Conservation (phyloP, 257 asterid species). For the Primulina eburnea region DNA sequence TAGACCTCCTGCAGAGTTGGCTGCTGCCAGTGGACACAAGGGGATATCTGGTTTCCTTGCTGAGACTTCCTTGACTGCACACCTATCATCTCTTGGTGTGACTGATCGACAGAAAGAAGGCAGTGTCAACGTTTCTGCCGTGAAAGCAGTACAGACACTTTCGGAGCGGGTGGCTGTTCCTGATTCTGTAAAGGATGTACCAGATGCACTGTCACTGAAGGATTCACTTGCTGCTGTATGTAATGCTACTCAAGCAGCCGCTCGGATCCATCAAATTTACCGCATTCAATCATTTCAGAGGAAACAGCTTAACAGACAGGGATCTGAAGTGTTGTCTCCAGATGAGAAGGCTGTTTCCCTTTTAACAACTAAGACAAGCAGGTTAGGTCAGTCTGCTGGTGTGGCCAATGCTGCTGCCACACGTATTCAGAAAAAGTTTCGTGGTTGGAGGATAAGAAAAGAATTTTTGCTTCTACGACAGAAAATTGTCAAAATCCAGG, state of each 20-base stretch:
- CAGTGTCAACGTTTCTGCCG: slow-evolving; percentile 36
- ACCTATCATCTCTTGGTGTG: slow-evolving; percentile 59
- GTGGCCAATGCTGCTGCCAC: slow-evolving; percentile 72
- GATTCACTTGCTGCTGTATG: slow-evolving; percentile 92
- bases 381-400: slow-evolving; percentile 53
- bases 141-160: slow-evolving; percentile 52
- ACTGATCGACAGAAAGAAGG: slow-evolving; percentile 48
- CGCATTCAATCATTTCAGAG: slow-evolving; percentile 87
- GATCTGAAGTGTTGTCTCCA: slow-evolving; percentile 36
- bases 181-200: slow-evolving; percentile 56
- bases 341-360: slow-evolving; percentile 64
- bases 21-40: slow-evolving; percentile 84
- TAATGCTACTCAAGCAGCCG: slow-evolving; percentile 95
- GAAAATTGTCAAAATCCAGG: slow-evolving; percentile 94
- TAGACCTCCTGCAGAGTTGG: slow-evolving; percentile 88
- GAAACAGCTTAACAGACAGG: slow-evolving; percentile 54
- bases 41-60: slow-evolving; percentile 96
- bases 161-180: slow-evolving; percentile 76
- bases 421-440: slow-evolving; percentile 85
- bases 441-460: slow-evolving; percentile 88
- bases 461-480: slow-evolving; percentile 70
- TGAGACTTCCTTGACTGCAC: slow-evolving; percentile 68
- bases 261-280: slow-evolving; percentile 82
- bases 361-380: slow-evolving; percentile 51
- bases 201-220: slow-evolving; percentile 69